Conservation (phyloP, 352 stramenopile species). For the Thraustochytrium sp. region DNA sequence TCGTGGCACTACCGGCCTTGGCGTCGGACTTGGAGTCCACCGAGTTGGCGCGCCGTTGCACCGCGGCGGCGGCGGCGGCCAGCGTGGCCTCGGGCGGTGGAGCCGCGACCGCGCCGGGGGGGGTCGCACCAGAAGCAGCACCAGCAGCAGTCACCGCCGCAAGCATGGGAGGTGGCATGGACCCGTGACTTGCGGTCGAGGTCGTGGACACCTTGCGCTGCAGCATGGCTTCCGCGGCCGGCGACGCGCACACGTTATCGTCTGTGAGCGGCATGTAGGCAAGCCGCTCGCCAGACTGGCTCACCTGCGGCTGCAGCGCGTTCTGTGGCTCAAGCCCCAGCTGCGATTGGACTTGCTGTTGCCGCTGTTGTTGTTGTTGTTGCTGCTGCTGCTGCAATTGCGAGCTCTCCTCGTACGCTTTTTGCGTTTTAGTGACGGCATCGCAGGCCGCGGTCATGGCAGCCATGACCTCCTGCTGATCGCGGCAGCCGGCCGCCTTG, state of each 20-base stretch:
- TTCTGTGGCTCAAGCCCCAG: too few species aligned
- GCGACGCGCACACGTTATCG: too few species aligned
- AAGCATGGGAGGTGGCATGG: too few species aligned
- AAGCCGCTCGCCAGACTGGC: too few species aligned
- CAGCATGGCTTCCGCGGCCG: too few species aligned
- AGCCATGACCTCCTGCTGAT: conserved; percentile 12
- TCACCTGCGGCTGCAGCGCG: too few species aligned
- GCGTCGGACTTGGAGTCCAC: neutral
- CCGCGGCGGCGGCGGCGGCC: neutral
- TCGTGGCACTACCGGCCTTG: neutral
- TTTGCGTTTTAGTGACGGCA: neutral
- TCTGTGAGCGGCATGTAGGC: too few species aligned
- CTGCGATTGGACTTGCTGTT: neutral
- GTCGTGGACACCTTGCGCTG: too few species aligned
- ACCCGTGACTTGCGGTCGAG: too few species aligned
- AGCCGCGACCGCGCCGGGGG: neutral
- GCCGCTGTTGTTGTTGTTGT: neutral
- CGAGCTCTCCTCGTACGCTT: neutral
- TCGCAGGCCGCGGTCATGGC: neutral
- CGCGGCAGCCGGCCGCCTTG: neutral
- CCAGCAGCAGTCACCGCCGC: too few species aligned
- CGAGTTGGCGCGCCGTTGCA: neutral
- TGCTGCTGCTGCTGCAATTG: neutral
- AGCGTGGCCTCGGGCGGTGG: neutral
- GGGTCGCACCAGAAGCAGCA: too few species aligned